Percentiles rank a stretch among this genome's conserved stretches.
phyloP scores from a whole-genome alignment of 2,329 filamentous ascomycete genomes.

The Xylariaceae sp. region DNA sequence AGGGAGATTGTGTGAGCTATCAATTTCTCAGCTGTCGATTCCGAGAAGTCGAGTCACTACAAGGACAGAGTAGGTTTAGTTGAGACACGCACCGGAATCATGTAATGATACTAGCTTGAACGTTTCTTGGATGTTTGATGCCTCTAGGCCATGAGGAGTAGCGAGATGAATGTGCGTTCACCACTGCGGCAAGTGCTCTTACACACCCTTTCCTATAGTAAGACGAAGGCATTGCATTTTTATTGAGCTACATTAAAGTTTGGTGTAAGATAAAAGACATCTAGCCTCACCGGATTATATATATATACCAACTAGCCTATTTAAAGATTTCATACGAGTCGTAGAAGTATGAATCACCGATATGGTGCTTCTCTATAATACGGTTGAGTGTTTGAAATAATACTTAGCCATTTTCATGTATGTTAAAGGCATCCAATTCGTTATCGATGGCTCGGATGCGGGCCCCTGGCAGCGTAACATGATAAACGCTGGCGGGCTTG shows the following conservation, averaged over 20 bases:
- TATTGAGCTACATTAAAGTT: too few species aligned
- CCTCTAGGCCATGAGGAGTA: conserved; percentile 12
- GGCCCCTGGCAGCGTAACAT: conserved; percentile 30
- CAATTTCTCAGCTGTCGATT: conserved; percentile 19
- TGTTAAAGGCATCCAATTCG: neutral
- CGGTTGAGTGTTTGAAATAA: too few species aligned
- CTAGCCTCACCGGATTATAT: too few species aligned
- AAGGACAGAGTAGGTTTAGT: neutral
- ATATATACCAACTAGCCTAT: too few species aligned
- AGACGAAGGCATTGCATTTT: too few species aligned
- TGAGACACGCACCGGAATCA: conserved; percentile 16
- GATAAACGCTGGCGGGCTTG: conserved; percentile 33
- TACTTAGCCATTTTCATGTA: too few species aligned
- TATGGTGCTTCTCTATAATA: too few species aligned
- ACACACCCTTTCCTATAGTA: too few species aligned
- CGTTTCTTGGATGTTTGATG: conserved; percentile 14
- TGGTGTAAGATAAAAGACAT: too few species aligned
- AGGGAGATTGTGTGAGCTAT: conserved; percentile 21
- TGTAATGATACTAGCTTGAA: conserved; percentile 15
- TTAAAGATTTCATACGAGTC: too few species aligned
- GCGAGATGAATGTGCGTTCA: conserved; percentile 4
- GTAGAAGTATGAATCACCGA: too few species aligned
- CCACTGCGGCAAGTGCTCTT: too few species aligned
- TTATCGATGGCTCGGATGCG: conserved; percentile 30
- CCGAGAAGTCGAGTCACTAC: conserved; percentile 19